These are phyloP conservation scores for Drechslera avenae DNA, from an alignment of 2,329 filamentous ascomycete genomes.

Conservation along the genomic window DNA sequence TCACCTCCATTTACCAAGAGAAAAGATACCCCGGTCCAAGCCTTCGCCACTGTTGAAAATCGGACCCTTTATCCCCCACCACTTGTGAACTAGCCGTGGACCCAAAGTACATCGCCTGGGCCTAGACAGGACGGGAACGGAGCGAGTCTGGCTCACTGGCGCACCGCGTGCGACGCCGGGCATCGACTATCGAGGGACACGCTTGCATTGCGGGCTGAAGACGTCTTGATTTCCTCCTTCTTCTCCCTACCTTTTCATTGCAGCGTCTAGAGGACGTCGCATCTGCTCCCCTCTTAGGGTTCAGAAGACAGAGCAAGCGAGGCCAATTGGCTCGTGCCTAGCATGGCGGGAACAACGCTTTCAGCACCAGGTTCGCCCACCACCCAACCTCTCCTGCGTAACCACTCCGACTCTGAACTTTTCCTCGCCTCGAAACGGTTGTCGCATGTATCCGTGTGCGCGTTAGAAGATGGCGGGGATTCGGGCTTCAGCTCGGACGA, in stretches of 20 bases:
- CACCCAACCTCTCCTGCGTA: constrained; percentile 28
- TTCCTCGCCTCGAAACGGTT: constrained; percentile 17
- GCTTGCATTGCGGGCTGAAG: too few relatives aligned
- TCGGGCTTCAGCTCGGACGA: constrained; percentile 23
- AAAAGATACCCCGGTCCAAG: background rate
- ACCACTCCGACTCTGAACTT: constrained; percentile 26
- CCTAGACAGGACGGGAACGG: constrained; percentile 8
- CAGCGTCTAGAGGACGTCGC: constrained; percentile 2
- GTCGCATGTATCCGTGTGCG: constrained; percentile 23
- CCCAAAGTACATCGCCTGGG: constrained; percentile 6
- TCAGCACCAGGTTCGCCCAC: constrained; percentile 19
- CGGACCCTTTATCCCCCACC: constrained; percentile 3
- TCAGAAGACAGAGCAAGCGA: constrained; percentile 2
- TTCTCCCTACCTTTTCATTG: background rate
- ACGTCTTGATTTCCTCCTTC: too few relatives aligned
- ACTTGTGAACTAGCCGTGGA: background rate
- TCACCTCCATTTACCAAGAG: background rate
- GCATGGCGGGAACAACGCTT: constrained; percentile 28
- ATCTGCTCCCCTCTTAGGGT: constrained; percentile 9
- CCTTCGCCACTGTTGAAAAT: background rate
- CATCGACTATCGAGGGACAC: constrained; percentile 14
- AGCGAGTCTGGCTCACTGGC: constrained; percentile 20
- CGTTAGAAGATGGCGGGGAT: constrained; percentile 34
- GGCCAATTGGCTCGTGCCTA: constrained; percentile 32
- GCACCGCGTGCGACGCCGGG: constrained; percentile 10